Evolutionary conservation across 176 grass and related monocot species (phyloP).

Genomic region (Oryza meridionalis): DNA sequence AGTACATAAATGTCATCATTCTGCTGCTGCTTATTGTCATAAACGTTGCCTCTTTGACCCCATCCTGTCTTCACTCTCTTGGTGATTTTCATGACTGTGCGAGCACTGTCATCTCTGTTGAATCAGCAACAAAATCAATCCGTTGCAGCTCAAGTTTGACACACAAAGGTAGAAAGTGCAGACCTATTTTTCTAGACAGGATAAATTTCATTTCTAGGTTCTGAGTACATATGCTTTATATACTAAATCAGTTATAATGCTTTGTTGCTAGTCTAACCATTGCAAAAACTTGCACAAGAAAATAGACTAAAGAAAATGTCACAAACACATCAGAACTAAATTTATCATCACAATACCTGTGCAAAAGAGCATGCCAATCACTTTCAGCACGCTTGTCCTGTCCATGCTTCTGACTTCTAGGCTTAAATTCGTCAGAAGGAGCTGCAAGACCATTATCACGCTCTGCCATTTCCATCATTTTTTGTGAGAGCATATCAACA

Average conservation of each 20-base stretch:
- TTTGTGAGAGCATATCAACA: conserved; percentile 78
- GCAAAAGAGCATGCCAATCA: conserved; percentile 76
- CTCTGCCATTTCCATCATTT: conserved; percentile 86
- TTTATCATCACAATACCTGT: conserved; percentile 59
- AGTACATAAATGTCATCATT: conserved; percentile 44
- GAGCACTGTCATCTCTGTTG: conserved; percentile 86
- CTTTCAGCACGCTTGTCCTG: conserved; percentile 44
- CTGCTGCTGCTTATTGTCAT: conserved; percentile 44
- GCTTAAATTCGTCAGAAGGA: conserved; percentile 31
- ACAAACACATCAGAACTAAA: conserved; percentile 16
- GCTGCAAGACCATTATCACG: conserved; percentile 15
- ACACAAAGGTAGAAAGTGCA: conserved; percentile 19
- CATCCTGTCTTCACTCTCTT: conserved; percentile 86
- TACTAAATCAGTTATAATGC: background rate
- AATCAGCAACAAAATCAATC: conserved; percentile 41
- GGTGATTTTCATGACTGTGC: conserved; percentile 73
- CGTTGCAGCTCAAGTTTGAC: conserved; percentile 25
- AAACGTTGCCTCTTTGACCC: conserved; percentile 78
- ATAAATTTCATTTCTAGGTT: conserved; percentile 23
- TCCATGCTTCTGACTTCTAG: conserved; percentile 40
- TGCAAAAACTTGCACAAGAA: conserved; percentile 14
- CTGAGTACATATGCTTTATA: conserved; percentile 27
- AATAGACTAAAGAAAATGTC: conserved; percentile 30
- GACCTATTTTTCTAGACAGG: conserved; percentile 22
- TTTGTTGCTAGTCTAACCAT: background rate